These are phyloP conservation scores for Martensiomyces pterosporus DNA, from an alignment of 192 early-diverging fungal species.

Conservation along the genomic window DNA sequence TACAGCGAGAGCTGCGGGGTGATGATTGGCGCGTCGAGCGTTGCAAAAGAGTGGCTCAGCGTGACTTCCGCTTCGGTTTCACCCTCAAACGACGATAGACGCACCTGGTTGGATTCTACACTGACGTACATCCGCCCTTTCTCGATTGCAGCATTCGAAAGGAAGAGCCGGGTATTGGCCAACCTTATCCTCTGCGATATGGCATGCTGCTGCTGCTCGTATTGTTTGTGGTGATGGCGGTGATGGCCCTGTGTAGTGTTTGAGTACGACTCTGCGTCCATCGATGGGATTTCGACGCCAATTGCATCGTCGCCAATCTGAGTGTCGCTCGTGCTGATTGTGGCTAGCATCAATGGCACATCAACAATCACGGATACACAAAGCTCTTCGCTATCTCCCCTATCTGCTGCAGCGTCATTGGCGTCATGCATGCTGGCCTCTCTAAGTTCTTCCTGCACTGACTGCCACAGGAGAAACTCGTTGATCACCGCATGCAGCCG, in stretches of 20 bases:
- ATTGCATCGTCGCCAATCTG: not conserved
- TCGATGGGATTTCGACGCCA: no score
- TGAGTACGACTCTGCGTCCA: no score
- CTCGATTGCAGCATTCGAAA: constrained; percentile 44
- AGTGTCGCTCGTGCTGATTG: constrained; percentile 20
- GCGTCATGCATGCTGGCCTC: no score
- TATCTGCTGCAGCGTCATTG: no score
- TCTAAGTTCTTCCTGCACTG: constrained; percentile 33
- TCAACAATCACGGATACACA: constrained; percentile 40
- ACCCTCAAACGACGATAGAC: constrained; percentile 39
- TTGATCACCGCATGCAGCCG: constrained; percentile 46
- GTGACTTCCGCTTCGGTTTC: constrained; percentile 27
- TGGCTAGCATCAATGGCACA: constrained; percentile 34
- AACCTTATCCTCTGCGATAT: constrained; percentile 29
- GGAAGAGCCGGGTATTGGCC: constrained; percentile 38
- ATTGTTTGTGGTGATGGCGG: no score
- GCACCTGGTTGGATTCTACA: constrained; percentile 43
- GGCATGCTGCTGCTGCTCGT: no score
- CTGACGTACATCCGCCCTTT: constrained; percentile 42
- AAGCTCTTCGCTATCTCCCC: constrained; percentile 1
- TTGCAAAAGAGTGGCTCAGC: constrained; percentile 46
- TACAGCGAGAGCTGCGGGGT: constrained; percentile 49
- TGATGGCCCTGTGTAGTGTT: no score
- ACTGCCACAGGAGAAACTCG: constrained; percentile 51
- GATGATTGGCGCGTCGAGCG: constrained; percentile 31